Evolutionary conservation across 2,329 filamentous ascomycete species (phyloP).

Genomic region (Metarhizium anisopliae): DNA sequence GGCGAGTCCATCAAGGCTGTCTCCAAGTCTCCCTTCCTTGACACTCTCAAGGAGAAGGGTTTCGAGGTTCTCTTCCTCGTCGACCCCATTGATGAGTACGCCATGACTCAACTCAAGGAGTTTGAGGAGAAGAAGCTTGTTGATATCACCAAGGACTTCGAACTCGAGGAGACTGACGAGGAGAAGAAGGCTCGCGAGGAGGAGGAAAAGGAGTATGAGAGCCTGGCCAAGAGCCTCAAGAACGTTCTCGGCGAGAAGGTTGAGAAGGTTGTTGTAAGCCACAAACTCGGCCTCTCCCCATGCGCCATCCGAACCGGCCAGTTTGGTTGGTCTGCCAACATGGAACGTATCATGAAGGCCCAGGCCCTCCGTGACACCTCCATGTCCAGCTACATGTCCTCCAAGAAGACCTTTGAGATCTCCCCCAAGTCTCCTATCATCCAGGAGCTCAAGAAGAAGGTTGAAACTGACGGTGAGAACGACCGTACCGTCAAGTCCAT

Average conservation of each 20-base stretch:
- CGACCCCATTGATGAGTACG: conserved; percentile 98
- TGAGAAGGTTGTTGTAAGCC: conserved; percentile 98
- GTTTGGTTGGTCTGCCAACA: conserved; percentile 99
- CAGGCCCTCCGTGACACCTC: conserved; percentile 99
- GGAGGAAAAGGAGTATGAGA: conserved; percentile 98
- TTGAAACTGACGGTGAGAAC: conserved; percentile 93
- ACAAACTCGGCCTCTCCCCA: conserved; percentile 91
- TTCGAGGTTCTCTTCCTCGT: conserved; percentile 99
- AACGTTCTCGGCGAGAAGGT: conserved; percentile 99
- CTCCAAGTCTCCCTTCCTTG: conserved; percentile 95
- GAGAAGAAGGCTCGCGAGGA: conserved; percentile 94
- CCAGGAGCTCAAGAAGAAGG: conserved; percentile 99
- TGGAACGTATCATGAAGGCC: conserved; percentile 99
- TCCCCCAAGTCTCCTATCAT: conserved; percentile 97
- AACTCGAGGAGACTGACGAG: conserved; percentile 99
- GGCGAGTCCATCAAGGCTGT: conserved; percentile 99
- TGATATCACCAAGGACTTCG: conserved; percentile 99
- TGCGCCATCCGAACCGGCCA: conserved; percentile 99
- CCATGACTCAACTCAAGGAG: conserved; percentile 99
- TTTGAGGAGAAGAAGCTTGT: conserved; percentile 99
- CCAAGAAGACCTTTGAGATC: conserved; percentile 99
- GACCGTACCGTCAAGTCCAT: conserved; percentile 99
- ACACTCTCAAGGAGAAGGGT: conserved; percentile 96
- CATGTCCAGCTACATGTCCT: conserved; percentile 99
- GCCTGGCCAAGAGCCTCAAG: conserved; percentile 93